Percentiles rank a stretch among this genome's conserved stretches.
phyloP scores from a whole-genome alignment of 2,329 filamentous ascomycete genomes.

The Macrophomina phaseolina region DNA sequence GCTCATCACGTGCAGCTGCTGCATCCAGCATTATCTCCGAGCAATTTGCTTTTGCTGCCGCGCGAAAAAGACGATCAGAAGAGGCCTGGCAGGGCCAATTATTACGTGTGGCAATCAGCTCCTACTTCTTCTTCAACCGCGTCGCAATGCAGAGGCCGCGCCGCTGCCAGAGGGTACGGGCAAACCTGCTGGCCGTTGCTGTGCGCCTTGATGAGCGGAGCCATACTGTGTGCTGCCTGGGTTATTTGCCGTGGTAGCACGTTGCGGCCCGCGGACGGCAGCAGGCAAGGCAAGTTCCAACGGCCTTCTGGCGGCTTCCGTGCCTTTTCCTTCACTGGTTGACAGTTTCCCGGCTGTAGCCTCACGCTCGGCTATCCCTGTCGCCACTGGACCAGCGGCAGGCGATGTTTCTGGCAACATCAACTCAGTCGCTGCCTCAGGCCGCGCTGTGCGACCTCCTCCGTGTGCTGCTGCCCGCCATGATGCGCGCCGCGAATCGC shows the following conservation, averaged over 20 bases:
- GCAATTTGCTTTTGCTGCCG: conserved; percentile 25
- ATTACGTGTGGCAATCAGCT: conserved; percentile 15
- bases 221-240: not conserved
- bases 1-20: not conserved
- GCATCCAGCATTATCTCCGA: conserved; percentile 19
- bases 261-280: conserved; percentile 18
- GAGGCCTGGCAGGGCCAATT: not conserved
- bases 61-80: conserved; percentile 9
- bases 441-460: conserved; percentile 19
- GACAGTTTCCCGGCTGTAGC: conserved; percentile 11
- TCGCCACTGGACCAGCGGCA: conserved; percentile 5
- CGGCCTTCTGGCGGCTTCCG: conserved; percentile 15
- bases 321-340: not conserved
- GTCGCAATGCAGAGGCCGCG: not conserved
- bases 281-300: conserved; percentile 5
- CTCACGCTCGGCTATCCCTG: conserved; percentile 3
- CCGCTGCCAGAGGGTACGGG: not conserved
- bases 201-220: not conserved
- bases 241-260: not conserved
- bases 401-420: conserved; percentile 6
- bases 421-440: conserved; percentile 21
- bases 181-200: conserved; percentile 22
- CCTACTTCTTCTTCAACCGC: conserved; percentile 3
- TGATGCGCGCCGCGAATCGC: conserved; percentile 19
- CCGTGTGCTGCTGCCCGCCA: conserved; percentile 22